Evolutionary conservation across 169 alveolate species (phyloP), one percentile per base, ranked within the genome.

Genomic region (Cystoisospora suis): DNA sequence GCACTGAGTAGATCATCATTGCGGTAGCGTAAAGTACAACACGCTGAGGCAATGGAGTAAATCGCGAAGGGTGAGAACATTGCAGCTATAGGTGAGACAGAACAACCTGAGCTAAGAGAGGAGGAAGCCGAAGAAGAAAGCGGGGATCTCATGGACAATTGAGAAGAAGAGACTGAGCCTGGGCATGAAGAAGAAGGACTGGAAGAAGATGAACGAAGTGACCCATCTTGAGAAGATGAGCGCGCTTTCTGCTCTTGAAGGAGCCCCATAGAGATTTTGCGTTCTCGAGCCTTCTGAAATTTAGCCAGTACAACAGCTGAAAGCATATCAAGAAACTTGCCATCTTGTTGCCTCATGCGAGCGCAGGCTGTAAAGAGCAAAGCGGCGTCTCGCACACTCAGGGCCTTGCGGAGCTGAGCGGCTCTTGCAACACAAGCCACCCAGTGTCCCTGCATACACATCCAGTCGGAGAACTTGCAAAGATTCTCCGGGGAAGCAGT

Each of bases 371-470:
- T 1, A 17, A 72, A 72, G 7, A 72, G 83, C 3, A 72, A 38
- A 34, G 83, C 83, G 56, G 83, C 83, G 42, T 72, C 83, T 2
- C 56, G 58, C 56, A 72, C 56, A 32, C 83, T 72, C 17, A 72
- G 45, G 27, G 58, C 53, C n/a, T 36, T 27, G 1, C 83, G 47
- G 38, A 72, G 34, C 32, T 38, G 42, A 36, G 42, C 36, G 38
- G 83, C 83, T 0, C 83, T 46, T 3, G 47, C 1, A 3, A 72
- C 83, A 53, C 83, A 72, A 2, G 83, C 83, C 0, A 53, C 53
- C 83, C 83, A 72, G 56, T 72, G 83, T 6, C 83, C 83, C 83
- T 72, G 56, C 49, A 70, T 23, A 53, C 29, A 53, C 65, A 53
- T 12, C 29, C 29, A 23, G 65, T 15, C 65, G 65, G 65, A 53